These are phyloP conservation scores for Gracilariopsis chorda DNA, from an alignment of 23 red algal species.

Conservation along the genomic window DNA sequence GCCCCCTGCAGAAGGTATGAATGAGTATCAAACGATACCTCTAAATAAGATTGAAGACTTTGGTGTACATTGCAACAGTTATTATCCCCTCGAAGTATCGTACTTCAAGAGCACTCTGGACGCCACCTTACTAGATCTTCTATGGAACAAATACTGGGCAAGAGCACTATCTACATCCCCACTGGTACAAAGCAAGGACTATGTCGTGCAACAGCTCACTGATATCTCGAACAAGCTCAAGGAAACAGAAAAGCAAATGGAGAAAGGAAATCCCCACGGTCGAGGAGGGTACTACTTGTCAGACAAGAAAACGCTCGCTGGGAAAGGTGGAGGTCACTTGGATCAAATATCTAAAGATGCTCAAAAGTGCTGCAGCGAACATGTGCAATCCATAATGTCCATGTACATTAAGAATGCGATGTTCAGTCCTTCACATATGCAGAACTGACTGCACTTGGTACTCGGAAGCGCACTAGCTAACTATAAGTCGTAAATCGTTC, in stretches of 20 bases:
- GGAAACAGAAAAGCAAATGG: slow-evolving; percentile 30
- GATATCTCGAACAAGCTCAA: slow-evolving; percentile 83
- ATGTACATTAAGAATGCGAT: slow-evolving; percentile 70
- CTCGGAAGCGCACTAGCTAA: too few relatives aligned
- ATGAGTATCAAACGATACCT: slow-evolving; percentile 93
- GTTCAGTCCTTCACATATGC: slow-evolving; percentile 39
- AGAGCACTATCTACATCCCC: slow-evolving; percentile 79
- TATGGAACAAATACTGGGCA: slow-evolving; percentile 95
- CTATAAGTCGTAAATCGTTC: too few relatives aligned
- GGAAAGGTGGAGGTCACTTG: slow-evolving; percentile 52
- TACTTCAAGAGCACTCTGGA: slow-evolving; percentile 93
- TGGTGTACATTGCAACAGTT: slow-evolving; percentile 82
- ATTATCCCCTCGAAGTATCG: slow-evolving; percentile 83
- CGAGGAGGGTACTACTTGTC: slow-evolving; percentile 33
- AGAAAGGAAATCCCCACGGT: slow-evolving; percentile 28
- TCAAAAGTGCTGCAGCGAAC: slow-evolving; percentile 59
- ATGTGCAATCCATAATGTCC: slow-evolving; percentile 75
- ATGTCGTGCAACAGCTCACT: slow-evolving; percentile 69
- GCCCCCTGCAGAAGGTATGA: slow-evolving; percentile 44
- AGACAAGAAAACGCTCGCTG: slow-evolving; percentile 4
- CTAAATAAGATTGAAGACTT: slow-evolving; percentile 94
- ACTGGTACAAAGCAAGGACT: slow-evolving; percentile 67
- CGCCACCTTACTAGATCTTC: slow-evolving; percentile 58
- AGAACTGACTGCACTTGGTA: slow-evolving; percentile 22
- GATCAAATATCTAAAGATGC: slow-evolving; percentile 66